Percentiles rank a stretch among this genome's conserved stretches.
phyloP scores from a whole-genome alignment of 768 basidiomycete genomes.

The Suillus ampliporus region DNA sequence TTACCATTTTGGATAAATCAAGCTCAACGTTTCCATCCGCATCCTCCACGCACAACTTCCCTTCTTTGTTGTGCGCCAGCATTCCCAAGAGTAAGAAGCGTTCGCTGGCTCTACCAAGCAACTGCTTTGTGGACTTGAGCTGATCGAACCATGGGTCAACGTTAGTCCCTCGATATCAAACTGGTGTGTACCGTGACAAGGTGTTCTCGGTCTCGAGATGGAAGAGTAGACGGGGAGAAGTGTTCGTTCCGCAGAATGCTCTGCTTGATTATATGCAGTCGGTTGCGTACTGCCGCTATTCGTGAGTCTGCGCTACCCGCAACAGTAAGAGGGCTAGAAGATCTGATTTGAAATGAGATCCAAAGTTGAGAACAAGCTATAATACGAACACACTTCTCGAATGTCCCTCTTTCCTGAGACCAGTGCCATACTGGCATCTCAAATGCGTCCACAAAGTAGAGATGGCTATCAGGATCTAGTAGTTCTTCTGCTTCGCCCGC shows the following conservation, averaged over 20 bases:
- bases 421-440: constrained; percentile 97
- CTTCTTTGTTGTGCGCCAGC: constrained; percentile 88
- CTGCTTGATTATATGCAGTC: constrained; percentile 91
- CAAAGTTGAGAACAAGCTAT: constrained; percentile 9
- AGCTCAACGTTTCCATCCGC: constrained; percentile 89
- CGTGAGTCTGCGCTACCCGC: constrained; percentile 86
- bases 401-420: constrained; percentile 84
- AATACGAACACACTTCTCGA: constrained; percentile 70
- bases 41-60: constrained; percentile 90
- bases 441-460: constrained; percentile 87
- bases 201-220: constrained; percentile 84
- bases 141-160: constrained; percentile 36
- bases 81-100: constrained; percentile 94
- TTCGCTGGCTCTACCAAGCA: constrained; percentile 87
- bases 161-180: background rate
- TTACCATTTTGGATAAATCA: constrained; percentile 86
- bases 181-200: constrained; percentile 74
- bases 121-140: constrained; percentile 95
- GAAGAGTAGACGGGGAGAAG: constrained; percentile 94
- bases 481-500: constrained; percentile 55
- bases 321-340: constrained; percentile 61
- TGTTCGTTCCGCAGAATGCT: constrained; percentile 95
- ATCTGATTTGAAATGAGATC: constrained; percentile 43
- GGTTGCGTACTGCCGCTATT: constrained; percentile 78
- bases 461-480: constrained; percentile 80